These are phyloP conservation scores for Oryza officinalis DNA, from an alignment of 176 grass and related monocot species.

Conservation along the genomic window DNA sequence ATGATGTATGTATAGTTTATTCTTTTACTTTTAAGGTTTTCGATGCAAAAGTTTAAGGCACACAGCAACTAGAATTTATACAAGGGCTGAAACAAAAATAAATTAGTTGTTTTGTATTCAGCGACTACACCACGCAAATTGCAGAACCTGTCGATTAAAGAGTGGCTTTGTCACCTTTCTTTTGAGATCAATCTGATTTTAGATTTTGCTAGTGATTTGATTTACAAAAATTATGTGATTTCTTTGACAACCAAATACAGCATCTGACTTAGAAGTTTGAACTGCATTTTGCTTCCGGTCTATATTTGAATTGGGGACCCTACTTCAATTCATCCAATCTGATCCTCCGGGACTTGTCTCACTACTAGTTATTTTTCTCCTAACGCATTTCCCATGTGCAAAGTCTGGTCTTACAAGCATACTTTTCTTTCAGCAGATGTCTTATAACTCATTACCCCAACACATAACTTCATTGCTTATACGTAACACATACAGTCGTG, in stretches of 20 bases:
- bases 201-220: background rate
- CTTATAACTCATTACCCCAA: too few relatives aligned
- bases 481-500: background rate
- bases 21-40: background rate
- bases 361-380: background rate
- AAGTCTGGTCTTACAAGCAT: too few relatives aligned
- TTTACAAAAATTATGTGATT: background rate
- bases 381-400: background rate
- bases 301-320: background rate
- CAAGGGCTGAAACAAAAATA: too few relatives aligned
- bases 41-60: too few relatives aligned
- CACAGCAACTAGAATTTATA: too few relatives aligned
- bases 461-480: background rate
- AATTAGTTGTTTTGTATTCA: background rate
- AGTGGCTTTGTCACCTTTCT: too few relatives aligned
- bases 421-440: background rate
- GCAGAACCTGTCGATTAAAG: too few relatives aligned
- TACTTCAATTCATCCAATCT: background rate
- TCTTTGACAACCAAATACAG: background rate
- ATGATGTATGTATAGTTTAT: background rate
- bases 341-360: background rate
- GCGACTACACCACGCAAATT: background rate
- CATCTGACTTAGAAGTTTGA: background rate
- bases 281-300: too few relatives aligned
- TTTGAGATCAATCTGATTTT: background rate